These are phyloP conservation scores for Cordyceps javanica DNA, from an alignment of 2,329 filamentous ascomycete species.

Conservation along the genomic window DNA sequence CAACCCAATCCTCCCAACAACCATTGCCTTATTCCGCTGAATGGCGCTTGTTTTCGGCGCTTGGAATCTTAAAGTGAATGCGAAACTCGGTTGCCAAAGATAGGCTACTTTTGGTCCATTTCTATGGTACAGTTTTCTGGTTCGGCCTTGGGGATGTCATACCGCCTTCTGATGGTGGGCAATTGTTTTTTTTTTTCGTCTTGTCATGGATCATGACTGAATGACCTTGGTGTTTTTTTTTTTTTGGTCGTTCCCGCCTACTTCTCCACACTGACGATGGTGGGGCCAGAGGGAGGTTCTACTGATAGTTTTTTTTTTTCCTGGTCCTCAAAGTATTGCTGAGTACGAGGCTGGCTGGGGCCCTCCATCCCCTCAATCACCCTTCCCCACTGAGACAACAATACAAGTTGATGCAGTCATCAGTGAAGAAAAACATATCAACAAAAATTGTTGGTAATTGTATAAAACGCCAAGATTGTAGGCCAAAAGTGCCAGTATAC, in stretches of 20 bases:
- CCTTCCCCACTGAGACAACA: too few relatives aligned
- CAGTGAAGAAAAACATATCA: background rate
- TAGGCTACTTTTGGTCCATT: slow-evolving; percentile 13
- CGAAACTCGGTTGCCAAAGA: slow-evolving; percentile 8
- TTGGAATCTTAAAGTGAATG: slow-evolving; percentile 16
- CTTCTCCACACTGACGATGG: slow-evolving; percentile 12
- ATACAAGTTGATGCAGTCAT: too few relatives aligned
- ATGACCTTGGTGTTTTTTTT: slow-evolving; percentile 8
- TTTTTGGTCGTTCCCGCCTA: too few relatives aligned
- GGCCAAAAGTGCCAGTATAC: too few relatives aligned
- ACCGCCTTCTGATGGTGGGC: background rate
- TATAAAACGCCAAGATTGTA: too few relatives aligned
- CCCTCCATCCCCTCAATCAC: too few relatives aligned
- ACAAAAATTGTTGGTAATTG: too few relatives aligned
- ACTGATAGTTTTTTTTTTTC: background rate
- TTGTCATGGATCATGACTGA: slow-evolving; percentile 2
- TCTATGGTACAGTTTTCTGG: slow-evolving; percentile 8
- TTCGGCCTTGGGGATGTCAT: background rate
- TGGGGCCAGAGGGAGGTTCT: background rate
- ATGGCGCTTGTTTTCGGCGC: slow-evolving; percentile 11
- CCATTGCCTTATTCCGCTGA: slow-evolving; percentile 8
- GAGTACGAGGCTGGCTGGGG: too few relatives aligned
- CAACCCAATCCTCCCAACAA: background rate
- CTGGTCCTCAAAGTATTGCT: background rate
- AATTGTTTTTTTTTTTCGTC: background rate